Conservation (phyloP, 306 rosid genomes). For the Rubus idaeus region DNA sequence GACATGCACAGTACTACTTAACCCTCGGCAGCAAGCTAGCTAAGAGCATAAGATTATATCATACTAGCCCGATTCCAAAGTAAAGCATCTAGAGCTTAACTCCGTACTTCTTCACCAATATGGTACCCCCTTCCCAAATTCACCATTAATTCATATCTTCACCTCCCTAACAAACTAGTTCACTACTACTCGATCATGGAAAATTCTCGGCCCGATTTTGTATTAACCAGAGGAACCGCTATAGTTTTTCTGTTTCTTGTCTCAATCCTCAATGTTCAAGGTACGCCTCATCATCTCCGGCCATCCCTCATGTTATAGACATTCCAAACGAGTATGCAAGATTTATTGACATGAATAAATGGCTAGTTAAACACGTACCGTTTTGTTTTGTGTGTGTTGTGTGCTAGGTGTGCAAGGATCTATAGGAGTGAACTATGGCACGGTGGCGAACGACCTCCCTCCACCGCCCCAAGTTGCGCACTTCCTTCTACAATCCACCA, state of each 20-base stretch:
- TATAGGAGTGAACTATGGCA: constrained; percentile 80
- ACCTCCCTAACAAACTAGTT: background rate
- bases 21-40: constrained; percentile 34
- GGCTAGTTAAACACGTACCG: background rate
- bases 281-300: constrained; percentile 11
- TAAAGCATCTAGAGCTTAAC: constrained; percentile 52
- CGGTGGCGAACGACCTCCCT: constrained; percentile 65
- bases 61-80: constrained; percentile 40
- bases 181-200: constrained; percentile 30
- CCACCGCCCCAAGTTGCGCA: constrained; percentile 56
- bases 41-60: constrained; percentile 16
- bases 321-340: background rate
- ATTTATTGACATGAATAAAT: background rate
- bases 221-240: constrained; percentile 13
- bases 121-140: constrained; percentile 7
- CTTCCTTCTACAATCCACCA: constrained; percentile 55
- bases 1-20: constrained; percentile 17
- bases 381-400: background rate
- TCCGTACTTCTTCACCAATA: constrained; percentile 40
- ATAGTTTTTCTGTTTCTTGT: constrained; percentile 34
- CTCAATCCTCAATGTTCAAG: constrained; percentile 35
- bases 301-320: background rate
- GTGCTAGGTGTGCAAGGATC: constrained; percentile 40
- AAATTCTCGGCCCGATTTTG: constrained; percentile 18
- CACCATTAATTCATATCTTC: constrained; percentile 9